Conservation (phyloP, 2,329 filamentous ascomycete species). For the Fusarium begoniae region DNA sequence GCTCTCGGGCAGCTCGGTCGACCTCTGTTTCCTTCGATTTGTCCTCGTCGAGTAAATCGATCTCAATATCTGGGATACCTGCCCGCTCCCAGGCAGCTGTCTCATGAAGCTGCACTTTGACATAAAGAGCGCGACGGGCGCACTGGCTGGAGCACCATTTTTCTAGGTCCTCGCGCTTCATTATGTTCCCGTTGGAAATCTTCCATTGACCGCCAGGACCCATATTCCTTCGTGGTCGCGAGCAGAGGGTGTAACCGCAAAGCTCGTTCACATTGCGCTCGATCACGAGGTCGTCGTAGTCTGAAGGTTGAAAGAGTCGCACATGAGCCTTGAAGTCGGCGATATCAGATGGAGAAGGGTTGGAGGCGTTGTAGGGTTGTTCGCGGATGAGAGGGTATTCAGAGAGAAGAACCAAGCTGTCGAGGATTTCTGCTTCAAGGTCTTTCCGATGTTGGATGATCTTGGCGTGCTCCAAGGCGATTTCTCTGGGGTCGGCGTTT, state of each 20-base stretch:
- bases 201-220: slow-evolving; percentile 72
- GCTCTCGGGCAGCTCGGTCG: slow-evolving; percentile 48
- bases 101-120: slow-evolving; percentile 88
- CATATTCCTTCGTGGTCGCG: slow-evolving; percentile 66
- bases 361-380: slow-evolving; percentile 53
- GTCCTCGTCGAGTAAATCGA: slow-evolving; percentile 75
- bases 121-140: slow-evolving; percentile 80
- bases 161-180: slow-evolving; percentile 76
- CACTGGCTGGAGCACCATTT: slow-evolving; percentile 89
- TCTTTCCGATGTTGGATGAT: slow-evolving; percentile 85
- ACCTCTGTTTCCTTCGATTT: slow-evolving; percentile 58
- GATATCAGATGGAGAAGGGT: slow-evolving; percentile 66
- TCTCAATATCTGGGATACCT: slow-evolving; percentile 62
- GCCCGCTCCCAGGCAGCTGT: slow-evolving; percentile 86
- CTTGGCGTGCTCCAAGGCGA: slow-evolving; percentile 83
- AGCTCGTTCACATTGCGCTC: slow-evolving; percentile 86
- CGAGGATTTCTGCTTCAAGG: slow-evolving; percentile 77
- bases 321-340: slow-evolving; percentile 72
- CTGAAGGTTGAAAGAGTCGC: slow-evolving; percentile 80
- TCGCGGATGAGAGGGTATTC: slow-evolving; percentile 58
- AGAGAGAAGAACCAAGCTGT: slow-evolving; percentile 76
- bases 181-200: slow-evolving; percentile 69
- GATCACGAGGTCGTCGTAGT: slow-evolving; percentile 88
- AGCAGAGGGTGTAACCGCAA: slow-evolving; percentile 88
- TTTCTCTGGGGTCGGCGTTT: slow-evolving; percentile 58